Percentiles rank a stretch among this genome's conserved stretches.
phyloP scores from a whole-genome alignment of 768 basidiomycete genomes.

The Lentinula raphanica region DNA sequence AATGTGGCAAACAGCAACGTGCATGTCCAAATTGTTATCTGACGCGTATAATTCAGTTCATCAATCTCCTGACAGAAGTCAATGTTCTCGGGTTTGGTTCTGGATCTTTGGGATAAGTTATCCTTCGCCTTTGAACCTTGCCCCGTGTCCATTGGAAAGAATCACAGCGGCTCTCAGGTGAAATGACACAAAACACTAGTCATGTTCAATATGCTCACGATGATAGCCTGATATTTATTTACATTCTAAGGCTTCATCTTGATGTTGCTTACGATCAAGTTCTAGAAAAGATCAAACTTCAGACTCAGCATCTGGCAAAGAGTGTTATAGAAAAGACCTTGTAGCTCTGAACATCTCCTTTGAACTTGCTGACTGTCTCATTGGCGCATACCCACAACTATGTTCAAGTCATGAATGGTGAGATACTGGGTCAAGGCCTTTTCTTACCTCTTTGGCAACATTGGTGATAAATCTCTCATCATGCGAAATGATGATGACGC shows the following conservation, averaged over 20 bases:
- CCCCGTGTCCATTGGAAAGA: no score
- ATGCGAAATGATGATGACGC: constrained; percentile 91
- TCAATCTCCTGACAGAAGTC: no score
- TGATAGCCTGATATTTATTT: neutral
- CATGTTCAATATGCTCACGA: neutral
- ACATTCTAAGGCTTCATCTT: constrained; percentile 16
- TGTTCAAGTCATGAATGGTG: neutral
- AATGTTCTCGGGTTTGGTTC: no score
- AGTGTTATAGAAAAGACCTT: constrained; percentile 48
- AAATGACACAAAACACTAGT: neutral
- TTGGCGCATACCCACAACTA: constrained; percentile 94
- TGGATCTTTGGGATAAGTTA: no score
- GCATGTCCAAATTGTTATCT: no score
- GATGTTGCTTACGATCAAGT: constrained; percentile 20
- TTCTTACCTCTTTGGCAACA: constrained; percentile 73
- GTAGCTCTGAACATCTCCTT: constrained; percentile 86
- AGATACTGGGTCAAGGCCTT: neutral
- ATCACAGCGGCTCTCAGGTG: no score
- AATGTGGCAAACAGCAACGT: no score
- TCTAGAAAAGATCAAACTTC: constrained; percentile 9
- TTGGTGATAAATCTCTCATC: constrained; percentile 93
- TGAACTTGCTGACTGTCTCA: constrained; percentile 75
- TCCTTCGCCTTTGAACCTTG: no score
- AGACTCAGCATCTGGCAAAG: neutral
- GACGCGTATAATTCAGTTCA: no score